Evolutionary conservation across 1,284 basidiomycete genomes (phyloP), one percentile per base, ranked within the genome.

Genomic region (Tilletia indica): DNA sequence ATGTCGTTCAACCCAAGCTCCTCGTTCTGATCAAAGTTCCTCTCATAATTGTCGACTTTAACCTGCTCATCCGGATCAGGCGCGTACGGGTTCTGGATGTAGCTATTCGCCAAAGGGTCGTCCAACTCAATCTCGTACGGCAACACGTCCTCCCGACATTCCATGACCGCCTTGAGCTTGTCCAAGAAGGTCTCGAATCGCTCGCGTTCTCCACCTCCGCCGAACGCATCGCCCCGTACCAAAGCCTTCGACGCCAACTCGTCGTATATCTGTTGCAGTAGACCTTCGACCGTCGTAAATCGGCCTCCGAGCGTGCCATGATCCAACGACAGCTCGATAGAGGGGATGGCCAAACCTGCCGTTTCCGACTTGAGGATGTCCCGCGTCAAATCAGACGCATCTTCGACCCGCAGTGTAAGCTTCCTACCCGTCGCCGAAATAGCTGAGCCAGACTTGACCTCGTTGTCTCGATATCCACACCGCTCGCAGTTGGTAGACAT

Each of bases 401-500:
- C 96, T 80, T 95, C 90, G 3, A 98, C 94, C 83, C 91, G 93
- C 72, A 99, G 87, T 0, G 89, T 93, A 72, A 98, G 93, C 73
- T 89, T 89, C 84, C 93, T 94, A 42, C 95, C 96, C 80, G 91
- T 87, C 4, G 89, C 88, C 0, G 93, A 92, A 71, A 98, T 93
- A 0, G 94, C 94, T 1, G 91, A 87, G 34, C 96, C 94, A 6
- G 93, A 93, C 85, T 99, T 99, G 82, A 99, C 92, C 86, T 99
- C 96, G 83, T 97, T 98, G 86, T 99, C 96, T 77, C 93, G 89
- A 86, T 98, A 99, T 0, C 96, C 96, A 85, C 96, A 99, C 70
- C 87, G 86, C 70, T 93, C 93, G 85, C 97, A 99, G 83, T 97
- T 97, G 36, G 95, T 96, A 36, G 95, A 97, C 96, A 99, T 99